Conservation (phyloP, 2,329 filamentous ascomycete genomes). For the Nannizzia gypsea region DNA sequence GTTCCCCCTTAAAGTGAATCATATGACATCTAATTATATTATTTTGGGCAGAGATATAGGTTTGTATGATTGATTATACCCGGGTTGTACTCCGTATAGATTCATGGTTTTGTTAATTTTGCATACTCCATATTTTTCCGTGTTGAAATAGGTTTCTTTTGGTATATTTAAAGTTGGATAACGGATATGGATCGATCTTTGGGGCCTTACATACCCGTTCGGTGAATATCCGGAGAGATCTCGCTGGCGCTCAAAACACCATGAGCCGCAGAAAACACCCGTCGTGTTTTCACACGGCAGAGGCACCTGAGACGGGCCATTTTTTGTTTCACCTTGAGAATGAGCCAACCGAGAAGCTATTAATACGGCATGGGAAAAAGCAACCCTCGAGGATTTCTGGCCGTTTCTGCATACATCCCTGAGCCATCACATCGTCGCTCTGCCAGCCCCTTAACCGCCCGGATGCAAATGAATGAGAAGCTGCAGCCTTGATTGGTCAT, state of each 20-base stretch:
- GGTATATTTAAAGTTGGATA: background rate
- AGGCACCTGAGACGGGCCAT: background rate
- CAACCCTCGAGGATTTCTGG: background rate
- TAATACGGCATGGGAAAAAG: background rate
- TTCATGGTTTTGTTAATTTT: background rate
- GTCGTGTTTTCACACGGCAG: constrained; percentile 3
- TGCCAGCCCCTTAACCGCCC: background rate
- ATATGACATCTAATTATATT: background rate
- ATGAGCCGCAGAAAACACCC: background rate
- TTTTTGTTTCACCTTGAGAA: background rate
- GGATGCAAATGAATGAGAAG: background rate
- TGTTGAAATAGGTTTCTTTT: background rate
- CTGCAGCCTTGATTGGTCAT: constrained; percentile 1
- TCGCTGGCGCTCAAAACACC: background rate
- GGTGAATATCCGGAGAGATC: background rate
- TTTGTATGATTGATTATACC: background rate
- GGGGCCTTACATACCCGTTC: background rate
- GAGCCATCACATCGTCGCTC: background rate
- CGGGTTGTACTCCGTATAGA: background rate
- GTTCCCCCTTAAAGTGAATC: background rate
- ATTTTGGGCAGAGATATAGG: background rate
- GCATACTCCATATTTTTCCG: background rate
- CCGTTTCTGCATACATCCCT: background rate
- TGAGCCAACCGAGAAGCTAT: background rate
- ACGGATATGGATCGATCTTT: background rate